Conservation (phyloP, 2,329 filamentous ascomycete genomes). For the Apiospora phragmitis region DNA sequence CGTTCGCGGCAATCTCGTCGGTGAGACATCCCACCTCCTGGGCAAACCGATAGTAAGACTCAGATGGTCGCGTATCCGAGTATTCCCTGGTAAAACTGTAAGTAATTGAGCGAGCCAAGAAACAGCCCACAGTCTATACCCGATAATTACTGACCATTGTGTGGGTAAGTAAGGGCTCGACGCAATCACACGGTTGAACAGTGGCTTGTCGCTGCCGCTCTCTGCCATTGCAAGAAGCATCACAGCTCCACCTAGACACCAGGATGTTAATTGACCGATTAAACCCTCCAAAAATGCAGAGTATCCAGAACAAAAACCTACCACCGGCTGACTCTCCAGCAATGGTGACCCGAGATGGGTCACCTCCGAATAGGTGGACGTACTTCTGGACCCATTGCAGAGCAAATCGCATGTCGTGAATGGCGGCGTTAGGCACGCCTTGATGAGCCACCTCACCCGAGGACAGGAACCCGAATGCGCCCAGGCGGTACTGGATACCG, state of each 20-base stretch:
- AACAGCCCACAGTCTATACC: not conserved
- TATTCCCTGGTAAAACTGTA: slow-evolving; percentile 23
- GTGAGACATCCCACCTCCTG: slow-evolving; percentile 33
- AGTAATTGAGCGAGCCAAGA: not conserved
- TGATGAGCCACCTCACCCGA: slow-evolving; percentile 43
- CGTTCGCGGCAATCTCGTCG: slow-evolving; percentile 17
- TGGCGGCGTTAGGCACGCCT: slow-evolving; percentile 40
- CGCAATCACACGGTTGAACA: slow-evolving; percentile 46
- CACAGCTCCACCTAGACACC: slow-evolving; percentile 41
- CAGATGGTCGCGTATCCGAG: slow-evolving; percentile 30
- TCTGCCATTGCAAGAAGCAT: slow-evolving; percentile 49
- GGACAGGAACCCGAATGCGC: slow-evolving; percentile 49
- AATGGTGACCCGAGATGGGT: slow-evolving; percentile 52
- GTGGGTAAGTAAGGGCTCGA: slow-evolving; percentile 53
- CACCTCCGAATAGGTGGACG: slow-evolving; percentile 53
- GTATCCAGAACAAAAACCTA: not conserved
- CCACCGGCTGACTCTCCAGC: slow-evolving; percentile 56
- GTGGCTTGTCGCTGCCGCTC: slow-evolving; percentile 40
- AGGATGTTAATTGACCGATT: not conserved
- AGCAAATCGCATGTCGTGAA: slow-evolving; percentile 52
- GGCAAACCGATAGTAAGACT: slow-evolving; percentile 35
- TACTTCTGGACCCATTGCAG: slow-evolving; percentile 54
- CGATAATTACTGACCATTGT: slow-evolving; percentile 40
- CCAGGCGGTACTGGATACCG: slow-evolving; percentile 42
- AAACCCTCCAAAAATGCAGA: too few species aligned